These are phyloP conservation scores for Aspergillus phoenicis DNA, from an alignment of 2,329 filamentous ascomycete species.

Conservation along the genomic window DNA sequence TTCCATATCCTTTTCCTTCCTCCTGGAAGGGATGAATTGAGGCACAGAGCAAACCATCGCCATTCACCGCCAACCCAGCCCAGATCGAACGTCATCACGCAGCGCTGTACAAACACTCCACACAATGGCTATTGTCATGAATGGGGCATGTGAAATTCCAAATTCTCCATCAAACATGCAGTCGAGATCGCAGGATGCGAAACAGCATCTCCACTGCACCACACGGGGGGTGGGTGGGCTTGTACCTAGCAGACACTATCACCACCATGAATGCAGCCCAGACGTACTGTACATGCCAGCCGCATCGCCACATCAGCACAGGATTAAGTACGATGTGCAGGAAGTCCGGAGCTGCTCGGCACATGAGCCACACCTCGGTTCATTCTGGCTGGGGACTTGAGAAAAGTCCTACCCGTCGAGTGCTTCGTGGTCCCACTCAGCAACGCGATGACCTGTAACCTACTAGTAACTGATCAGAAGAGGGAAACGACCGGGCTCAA, in stretches of 20 bases:
- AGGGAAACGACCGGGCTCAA: background rate
- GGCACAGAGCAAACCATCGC: background rate
- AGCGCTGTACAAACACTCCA: background rate
- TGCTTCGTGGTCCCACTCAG: slow-evolving; percentile 4
- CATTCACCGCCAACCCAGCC: background rate
- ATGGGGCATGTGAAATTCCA: slow-evolving; percentile 11
- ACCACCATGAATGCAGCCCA: background rate
- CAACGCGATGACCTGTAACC: slow-evolving; percentile 1
- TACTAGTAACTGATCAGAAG: background rate
- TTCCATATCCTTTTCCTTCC: background rate
- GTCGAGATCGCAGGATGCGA: slow-evolving; percentile 1
- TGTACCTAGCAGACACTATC: background rate
- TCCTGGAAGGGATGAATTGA: background rate
- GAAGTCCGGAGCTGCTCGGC: background rate
- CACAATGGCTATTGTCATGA: slow-evolving; percentile 4
- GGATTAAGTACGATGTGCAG: background rate
- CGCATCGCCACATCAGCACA: slow-evolving; percentile 3
- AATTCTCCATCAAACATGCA: slow-evolving; percentile 4
- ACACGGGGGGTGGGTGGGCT: background rate
- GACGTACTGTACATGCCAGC: background rate
- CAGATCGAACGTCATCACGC: background rate
- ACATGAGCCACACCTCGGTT: slow-evolving; percentile 2
- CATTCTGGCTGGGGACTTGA: background rate
- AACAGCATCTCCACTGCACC: background rate
- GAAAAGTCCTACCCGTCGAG: background rate